Evolutionary conservation across 305 asterid species (phyloP).

Genomic region (Solanum chacoense): DNA sequence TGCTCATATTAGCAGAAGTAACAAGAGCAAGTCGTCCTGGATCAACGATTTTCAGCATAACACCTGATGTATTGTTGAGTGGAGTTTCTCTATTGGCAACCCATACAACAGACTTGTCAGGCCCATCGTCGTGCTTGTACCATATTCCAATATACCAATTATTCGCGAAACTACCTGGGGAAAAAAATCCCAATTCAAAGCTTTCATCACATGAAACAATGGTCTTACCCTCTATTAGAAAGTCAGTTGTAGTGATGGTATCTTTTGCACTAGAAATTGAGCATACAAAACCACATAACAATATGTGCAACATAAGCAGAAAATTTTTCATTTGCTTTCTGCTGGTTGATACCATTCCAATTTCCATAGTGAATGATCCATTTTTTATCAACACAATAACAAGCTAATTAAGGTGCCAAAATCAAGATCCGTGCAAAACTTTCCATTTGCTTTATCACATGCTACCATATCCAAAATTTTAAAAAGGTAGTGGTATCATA

Average conservation of each 20-base stretch:
- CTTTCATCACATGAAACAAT: background rate
- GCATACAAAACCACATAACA: background rate
- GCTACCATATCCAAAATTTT: background rate
- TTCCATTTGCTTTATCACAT: background rate
- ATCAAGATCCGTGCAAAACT: background rate
- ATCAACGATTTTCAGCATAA: background rate
- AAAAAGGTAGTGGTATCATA: background rate
- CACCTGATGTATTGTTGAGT: background rate
- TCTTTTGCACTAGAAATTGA: background rate
- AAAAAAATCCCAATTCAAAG: constrained; percentile 9
- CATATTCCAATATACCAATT: constrained; percentile 7
- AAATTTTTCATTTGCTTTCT: background rate
- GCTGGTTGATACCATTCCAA: background rate
- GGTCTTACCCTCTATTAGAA: background rate
- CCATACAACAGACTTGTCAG: constrained; percentile 2
- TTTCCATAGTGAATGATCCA: background rate
- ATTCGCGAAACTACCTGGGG: background rate
- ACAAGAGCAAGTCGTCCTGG: constrained; percentile 2
- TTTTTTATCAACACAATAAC: background rate
- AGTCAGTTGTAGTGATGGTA: background rate
- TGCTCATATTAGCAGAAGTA: background rate
- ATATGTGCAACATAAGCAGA: background rate
- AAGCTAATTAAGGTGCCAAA: background rate
- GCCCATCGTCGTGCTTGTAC: background rate
- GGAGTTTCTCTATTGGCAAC: constrained; percentile 10